A percentile compares a stretch with the other conserved stretches of the same genome.
These are phyloP conservation scores for Apodospora peruviana DNA, from an alignment of 495 filamentous ascomycete genomes.

Conservation along the genomic window DNA sequence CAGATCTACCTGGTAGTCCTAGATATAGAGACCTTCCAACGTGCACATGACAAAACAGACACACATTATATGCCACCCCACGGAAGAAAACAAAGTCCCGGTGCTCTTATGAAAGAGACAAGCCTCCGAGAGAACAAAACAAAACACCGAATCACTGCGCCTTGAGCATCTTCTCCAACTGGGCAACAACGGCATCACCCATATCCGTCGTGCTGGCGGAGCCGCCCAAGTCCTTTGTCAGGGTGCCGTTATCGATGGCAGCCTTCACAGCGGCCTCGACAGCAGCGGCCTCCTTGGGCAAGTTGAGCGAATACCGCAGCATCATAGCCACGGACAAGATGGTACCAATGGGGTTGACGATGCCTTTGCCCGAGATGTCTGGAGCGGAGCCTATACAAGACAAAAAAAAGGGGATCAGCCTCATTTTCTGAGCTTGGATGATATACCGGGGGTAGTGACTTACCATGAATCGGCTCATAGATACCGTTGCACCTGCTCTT, in stretches of 20 bases:
- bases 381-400: slow-evolving; percentile 52
- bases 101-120: no score
- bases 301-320: slow-evolving; percentile 80
- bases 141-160: slow-evolving; percentile 10
- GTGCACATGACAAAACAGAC: no score
- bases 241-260: slow-evolving; percentile 67
- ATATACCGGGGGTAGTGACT: no score
- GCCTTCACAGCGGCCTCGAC: slow-evolving; percentile 76
- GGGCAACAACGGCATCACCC: slow-evolving; percentile 72
- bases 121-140: no score
- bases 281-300: slow-evolving; percentile 63
- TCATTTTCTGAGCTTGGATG: no score
- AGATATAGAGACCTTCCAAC: no score
- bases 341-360: slow-evolving; percentile 81
- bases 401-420: no score
- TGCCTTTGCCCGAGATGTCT: slow-evolving; percentile 78
- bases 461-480: slow-evolving; percentile 97
- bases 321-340: slow-evolving; percentile 88
- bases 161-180: slow-evolving; percentile 55
- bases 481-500: slow-evolving; percentile 75
- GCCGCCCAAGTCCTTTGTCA: slow-evolving; percentile 78
- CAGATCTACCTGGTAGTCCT: no score
- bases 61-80: no score
- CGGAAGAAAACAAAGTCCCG: no score
- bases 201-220: slow-evolving; percentile 65